These are phyloP conservation scores for Leptographium wingfieldii DNA, from an alignment of 2,329 filamentous ascomycete species.

Conservation along the genomic window DNA sequence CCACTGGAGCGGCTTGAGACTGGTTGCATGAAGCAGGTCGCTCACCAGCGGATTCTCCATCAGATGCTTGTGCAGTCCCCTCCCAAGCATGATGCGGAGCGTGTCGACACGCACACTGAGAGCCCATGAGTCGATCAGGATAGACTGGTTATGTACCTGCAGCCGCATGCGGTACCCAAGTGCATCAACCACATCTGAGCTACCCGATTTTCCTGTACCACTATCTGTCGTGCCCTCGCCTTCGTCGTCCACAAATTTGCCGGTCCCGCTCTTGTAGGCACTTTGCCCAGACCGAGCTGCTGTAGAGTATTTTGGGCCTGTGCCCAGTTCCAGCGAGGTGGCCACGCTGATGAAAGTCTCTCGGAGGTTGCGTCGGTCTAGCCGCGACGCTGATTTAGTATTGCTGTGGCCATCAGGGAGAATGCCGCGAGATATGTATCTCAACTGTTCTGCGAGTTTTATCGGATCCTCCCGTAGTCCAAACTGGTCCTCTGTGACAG, in stretches of 20 bases:
- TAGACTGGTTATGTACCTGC: conserved; percentile 30
- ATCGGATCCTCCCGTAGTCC: conserved; percentile 39
- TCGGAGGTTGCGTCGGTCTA: conserved; percentile 33
- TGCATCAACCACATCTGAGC: conserved; percentile 25
- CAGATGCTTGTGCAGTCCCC: conserved; percentile 29
- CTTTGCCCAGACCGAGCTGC: conserved; percentile 28
- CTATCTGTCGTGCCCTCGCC: not conserved
- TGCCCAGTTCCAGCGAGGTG: conserved; percentile 40
- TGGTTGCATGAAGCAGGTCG: conserved; percentile 19
- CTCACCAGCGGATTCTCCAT: conserved; percentile 25
- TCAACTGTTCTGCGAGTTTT: conserved; percentile 33
- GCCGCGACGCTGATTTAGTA: conserved; percentile 37
- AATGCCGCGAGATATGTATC: conserved; percentile 29
- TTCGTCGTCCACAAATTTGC: not conserved
- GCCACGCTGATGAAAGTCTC: conserved; percentile 37
- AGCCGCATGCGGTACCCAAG: conserved; percentile 41
- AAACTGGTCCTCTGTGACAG: conserved; percentile 34
- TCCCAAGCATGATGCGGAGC: conserved; percentile 34
- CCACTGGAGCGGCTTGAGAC: not conserved
- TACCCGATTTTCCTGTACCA: not conserved
- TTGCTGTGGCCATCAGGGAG: not conserved
- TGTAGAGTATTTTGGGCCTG: conserved; percentile 41
- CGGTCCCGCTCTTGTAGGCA: conserved; percentile 27
- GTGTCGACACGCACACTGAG: conserved; percentile 34
- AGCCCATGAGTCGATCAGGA: conserved; percentile 39